These are phyloP conservation scores for Lentinula raphanica DNA, from an alignment of 768 basidiomycete genomes.

Conservation along the genomic window DNA sequence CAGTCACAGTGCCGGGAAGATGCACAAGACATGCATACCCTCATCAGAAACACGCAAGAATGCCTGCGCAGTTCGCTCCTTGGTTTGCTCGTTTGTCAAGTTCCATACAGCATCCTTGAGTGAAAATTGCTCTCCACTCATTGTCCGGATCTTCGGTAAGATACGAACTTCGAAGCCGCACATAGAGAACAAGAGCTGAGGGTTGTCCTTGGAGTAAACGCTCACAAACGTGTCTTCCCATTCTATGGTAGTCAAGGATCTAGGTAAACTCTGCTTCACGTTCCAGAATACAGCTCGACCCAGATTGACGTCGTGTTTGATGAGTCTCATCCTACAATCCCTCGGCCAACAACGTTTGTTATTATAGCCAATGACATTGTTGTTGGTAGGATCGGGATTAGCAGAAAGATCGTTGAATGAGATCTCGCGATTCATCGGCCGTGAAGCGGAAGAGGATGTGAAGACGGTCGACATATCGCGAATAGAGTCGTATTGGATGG, in stretches of 20 bases:
- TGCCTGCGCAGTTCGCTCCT: constrained; percentile 96
- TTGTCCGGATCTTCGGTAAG: constrained; percentile 90
- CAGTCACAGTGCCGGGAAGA: neutral
- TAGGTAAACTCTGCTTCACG: constrained; percentile 92
- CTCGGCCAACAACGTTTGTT: constrained; percentile 99
- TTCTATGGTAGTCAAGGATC: constrained; percentile 96
- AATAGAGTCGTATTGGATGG: constrained; percentile 97
- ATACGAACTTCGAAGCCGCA: constrained; percentile 98
- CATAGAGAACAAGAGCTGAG: constrained; percentile 97
- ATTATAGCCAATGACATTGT: constrained; percentile 98
- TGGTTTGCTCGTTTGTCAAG: constrained; percentile 92
- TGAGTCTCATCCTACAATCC: constrained; percentile 97
- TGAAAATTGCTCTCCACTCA: constrained; percentile 96
- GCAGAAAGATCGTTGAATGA: constrained; percentile 94
- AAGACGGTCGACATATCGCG: constrained; percentile 90
- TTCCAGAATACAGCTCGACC: constrained; percentile 99
- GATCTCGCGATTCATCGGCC: constrained; percentile 93
- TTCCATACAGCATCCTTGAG: constrained; percentile 97
- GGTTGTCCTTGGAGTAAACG: constrained; percentile 96
- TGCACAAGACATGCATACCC: constrained; percentile 34
- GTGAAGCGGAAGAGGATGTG: constrained; percentile 98
- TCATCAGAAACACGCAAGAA: constrained; percentile 98
- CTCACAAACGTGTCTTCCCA: constrained; percentile 99
- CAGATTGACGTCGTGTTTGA: constrained; percentile 99
- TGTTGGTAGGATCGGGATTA: constrained; percentile 97